Evolutionary conservation across 371 early-diverging fungal species (phyloP).

Genomic region (Mucor irregularis): DNA sequence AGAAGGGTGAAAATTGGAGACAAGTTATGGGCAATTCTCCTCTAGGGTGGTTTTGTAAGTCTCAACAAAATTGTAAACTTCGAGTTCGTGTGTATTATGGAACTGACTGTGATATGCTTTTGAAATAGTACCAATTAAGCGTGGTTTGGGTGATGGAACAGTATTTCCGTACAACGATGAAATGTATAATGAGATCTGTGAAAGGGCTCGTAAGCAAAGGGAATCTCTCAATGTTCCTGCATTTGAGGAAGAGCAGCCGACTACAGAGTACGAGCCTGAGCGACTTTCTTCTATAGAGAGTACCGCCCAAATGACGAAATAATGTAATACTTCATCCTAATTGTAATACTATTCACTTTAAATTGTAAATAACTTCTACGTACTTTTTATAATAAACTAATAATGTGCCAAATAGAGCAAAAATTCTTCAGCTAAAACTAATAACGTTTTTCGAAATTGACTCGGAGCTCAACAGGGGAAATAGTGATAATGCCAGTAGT

Average conservation of each 20-base stretch:
- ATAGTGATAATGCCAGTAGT: background rate
- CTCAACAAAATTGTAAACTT: background rate
- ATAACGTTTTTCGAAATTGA: background rate
- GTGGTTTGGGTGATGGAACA: constrained; percentile 51
- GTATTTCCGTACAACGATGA: constrained; percentile 52
- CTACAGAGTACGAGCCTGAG: constrained; percentile 7
- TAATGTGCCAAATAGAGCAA: background rate
- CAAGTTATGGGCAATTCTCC: constrained; percentile 44
- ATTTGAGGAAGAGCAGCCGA: constrained; percentile 4
- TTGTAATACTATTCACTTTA: no score
- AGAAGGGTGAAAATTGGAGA: constrained; percentile 42
- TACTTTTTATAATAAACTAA: no score
- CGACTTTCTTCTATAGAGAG: constrained; percentile 20
- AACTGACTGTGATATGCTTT: background rate
- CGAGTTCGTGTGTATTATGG: background rate
- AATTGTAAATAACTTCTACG: background rate
- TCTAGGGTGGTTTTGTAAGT: constrained; percentile 47
- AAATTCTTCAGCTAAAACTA: background rate
- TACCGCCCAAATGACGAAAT: constrained; percentile 20
- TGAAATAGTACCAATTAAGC: constrained; percentile 44
- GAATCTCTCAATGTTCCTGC: constrained; percentile 3
- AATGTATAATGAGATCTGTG: constrained; percentile 39
- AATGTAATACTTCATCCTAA: no score
- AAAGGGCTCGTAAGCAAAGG: constrained; percentile 45
- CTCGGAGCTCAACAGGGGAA: background rate